A percentile compares a stretch with the other conserved stretches of the same genome.
Evolutionary conservation across 1,284 basidiomycete genomes (phyloP).

Genomic region (Papiliotrema nemorosa): DNA sequence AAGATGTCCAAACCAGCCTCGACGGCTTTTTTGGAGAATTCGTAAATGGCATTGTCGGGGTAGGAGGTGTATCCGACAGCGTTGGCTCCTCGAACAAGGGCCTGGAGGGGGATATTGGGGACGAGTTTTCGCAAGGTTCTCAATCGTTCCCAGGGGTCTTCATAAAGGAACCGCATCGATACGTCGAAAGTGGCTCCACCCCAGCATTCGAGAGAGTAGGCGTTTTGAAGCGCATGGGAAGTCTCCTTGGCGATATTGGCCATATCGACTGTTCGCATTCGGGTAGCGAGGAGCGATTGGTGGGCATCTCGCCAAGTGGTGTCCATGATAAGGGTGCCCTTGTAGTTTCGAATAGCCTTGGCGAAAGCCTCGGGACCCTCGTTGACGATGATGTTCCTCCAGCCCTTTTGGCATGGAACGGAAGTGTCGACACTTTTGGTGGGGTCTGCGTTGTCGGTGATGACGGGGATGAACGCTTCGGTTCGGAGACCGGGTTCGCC

Average conservation of each 20-base stretch:
- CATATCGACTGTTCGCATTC: slow-evolving; percentile 95
- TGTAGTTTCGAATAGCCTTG: slow-evolving; percentile 94
- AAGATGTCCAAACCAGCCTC: slow-evolving; percentile 99
- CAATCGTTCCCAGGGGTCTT: slow-evolving; percentile 98
- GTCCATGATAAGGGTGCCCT: slow-evolving; percentile 93
- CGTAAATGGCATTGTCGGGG: slow-evolving; percentile 99
- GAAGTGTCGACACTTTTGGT: slow-evolving; percentile 72
- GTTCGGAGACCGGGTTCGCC: slow-evolving; percentile 94
- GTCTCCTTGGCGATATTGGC: slow-evolving; percentile 99
- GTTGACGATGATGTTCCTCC: slow-evolving; percentile 99
- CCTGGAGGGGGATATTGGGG: slow-evolving; percentile 98
- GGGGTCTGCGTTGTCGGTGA: slow-evolving; percentile 75
- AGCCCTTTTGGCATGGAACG: slow-evolving; percentile 80
- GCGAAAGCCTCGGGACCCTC: slow-evolving; percentile 98
- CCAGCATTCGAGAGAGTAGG: slow-evolving; percentile 98
- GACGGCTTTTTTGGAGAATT: slow-evolving; percentile 95
- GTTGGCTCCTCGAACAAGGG: slow-evolving; percentile 97
- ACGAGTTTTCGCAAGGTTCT: slow-evolving; percentile 91
- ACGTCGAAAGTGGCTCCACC: slow-evolving; percentile 99
- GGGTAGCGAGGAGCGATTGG: slow-evolving; percentile 94
- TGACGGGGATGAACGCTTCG: slow-evolving; percentile 79
- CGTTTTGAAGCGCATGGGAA: slow-evolving; percentile 87
- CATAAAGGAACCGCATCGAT: slow-evolving; percentile 98
- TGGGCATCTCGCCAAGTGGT: slow-evolving; percentile 99
- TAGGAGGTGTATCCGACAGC: slow-evolving; percentile 99